These are phyloP conservation scores for Cytospora piceicola DNA, from an alignment of 2,329 filamentous ascomycete species.

Conservation along the genomic window DNA sequence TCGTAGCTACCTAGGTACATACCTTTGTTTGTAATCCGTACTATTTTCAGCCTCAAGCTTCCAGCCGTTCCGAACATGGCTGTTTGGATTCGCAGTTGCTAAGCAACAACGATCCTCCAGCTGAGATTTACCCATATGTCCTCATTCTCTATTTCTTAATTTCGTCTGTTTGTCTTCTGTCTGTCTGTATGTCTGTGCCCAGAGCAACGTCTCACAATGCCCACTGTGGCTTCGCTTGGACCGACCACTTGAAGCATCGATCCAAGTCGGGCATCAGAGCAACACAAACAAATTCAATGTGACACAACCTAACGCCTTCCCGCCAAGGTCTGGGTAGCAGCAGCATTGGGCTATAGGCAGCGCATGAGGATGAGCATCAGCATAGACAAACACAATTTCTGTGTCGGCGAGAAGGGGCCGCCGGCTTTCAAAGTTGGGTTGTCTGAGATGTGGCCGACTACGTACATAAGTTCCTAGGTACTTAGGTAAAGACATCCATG, in stretches of 20 bases:
- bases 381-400: not conserved
- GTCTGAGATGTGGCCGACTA: conserved; percentile 16
- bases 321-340: not conserved
- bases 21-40: not conserved
- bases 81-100: not conserved
- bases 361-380: not conserved
- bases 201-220: not conserved
- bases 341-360: not conserved
- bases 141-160: no score
- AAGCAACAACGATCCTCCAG: not conserved
- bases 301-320: not conserved
- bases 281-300: not conserved
- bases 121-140: not conserved
- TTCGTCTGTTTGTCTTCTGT: no score
- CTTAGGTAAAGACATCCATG: no score
- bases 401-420: not conserved
- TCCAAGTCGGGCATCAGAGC: not conserved
- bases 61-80: no score
- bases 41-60: not conserved
- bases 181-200: no score
- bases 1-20: no score
- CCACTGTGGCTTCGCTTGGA: not conserved
- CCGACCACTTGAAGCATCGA: not conserved
- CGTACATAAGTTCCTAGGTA: no score
- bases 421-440: not conserved